phyloP scores from a whole-genome alignment of 2,329 filamentous ascomycete species.

The Ceratocystis diversiconidia region DNA sequence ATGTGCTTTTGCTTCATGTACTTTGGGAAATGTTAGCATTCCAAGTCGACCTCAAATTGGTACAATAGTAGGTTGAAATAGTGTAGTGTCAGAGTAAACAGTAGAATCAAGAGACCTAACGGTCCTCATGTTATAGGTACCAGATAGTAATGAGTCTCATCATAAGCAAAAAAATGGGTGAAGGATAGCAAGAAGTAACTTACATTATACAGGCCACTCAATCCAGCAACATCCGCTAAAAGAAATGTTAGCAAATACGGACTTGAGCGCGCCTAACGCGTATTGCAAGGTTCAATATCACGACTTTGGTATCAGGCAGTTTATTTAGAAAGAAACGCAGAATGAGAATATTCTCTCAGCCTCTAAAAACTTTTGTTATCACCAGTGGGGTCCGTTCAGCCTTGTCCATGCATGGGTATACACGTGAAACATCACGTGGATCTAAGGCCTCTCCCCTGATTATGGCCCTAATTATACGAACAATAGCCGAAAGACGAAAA shows the following conservation, averaged over 20 bases:
- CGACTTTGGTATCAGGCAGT: not conserved
- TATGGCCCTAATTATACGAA: constrained; percentile 35
- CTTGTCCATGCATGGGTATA: not conserved
- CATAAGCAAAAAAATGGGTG: constrained; percentile 32
- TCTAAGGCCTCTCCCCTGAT: not conserved
- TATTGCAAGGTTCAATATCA: not conserved
- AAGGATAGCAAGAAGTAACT: constrained; percentile 8
- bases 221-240: not conserved
- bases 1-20: not conserved
- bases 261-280: not conserved
- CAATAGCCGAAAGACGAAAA: constrained; percentile 25
- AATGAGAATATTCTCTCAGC: not conserved
- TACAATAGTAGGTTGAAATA: not conserved
- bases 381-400: constrained; percentile 13
- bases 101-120: constrained; percentile 19
- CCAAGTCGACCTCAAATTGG: not conserved
- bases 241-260: not conserved
- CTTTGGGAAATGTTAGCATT: constrained; percentile 11
- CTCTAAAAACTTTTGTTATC: constrained; percentile 13
- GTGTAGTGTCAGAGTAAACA: constrained; percentile 17
- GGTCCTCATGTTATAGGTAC: constrained; percentile 90
- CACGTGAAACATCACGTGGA: constrained; percentile 6
- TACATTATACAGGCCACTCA: constrained; percentile 1
- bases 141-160: constrained; percentile 66
- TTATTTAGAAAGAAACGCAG: constrained; percentile 6